Evolutionary conservation across 768 basidiomycete genomes (phyloP).

Genomic region (Cyathus striatus): DNA sequence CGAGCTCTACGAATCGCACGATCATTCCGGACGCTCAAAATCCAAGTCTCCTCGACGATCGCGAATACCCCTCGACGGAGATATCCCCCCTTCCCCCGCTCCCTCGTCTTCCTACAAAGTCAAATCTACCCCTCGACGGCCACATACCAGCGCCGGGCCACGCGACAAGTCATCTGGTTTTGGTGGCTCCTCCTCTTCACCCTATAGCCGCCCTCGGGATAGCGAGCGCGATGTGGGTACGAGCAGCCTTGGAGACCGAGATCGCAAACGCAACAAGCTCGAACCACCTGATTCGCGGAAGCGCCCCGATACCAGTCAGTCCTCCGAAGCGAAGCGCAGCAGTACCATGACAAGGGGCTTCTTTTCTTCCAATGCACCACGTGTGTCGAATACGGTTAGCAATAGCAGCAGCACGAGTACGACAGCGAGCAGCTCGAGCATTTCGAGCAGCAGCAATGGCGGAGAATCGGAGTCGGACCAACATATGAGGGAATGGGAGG

Average conservation of each 20-base stretch:
- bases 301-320: conserved; percentile 6
- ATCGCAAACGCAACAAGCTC: conserved; percentile 1
- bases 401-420: conserved; percentile 33
- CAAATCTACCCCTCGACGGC: conserved; percentile 39
- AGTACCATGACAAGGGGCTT: conserved; percentile 6
- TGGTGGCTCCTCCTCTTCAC: too few relatives aligned
- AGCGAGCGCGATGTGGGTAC: not conserved
- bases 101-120: conserved; percentile 19
- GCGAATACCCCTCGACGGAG: conserved; percentile 26
- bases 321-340: conserved; percentile 4
- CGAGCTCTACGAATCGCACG: conserved; percentile 24
- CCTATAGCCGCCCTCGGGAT: conserved; percentile 10
- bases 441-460: conserved; percentile 16
- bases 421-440: conserved; percentile 22
- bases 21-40: conserved; percentile 36
- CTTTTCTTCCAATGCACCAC: conserved; percentile 12
- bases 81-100: conserved; percentile 33
- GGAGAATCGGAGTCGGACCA: conserved; percentile 23
- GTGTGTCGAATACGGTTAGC: conserved; percentile 8
- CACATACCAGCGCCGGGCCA: conserved; percentile 74
- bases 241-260: conserved; percentile 7
- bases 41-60: conserved; percentile 52
- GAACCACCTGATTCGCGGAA: not conserved
- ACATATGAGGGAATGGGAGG: conserved; percentile 66
- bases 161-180: conserved; percentile 38